Evolutionary conservation across 1,139 yeast species (phyloP).

Genomic region (Arxiozyma telluris): DNA sequence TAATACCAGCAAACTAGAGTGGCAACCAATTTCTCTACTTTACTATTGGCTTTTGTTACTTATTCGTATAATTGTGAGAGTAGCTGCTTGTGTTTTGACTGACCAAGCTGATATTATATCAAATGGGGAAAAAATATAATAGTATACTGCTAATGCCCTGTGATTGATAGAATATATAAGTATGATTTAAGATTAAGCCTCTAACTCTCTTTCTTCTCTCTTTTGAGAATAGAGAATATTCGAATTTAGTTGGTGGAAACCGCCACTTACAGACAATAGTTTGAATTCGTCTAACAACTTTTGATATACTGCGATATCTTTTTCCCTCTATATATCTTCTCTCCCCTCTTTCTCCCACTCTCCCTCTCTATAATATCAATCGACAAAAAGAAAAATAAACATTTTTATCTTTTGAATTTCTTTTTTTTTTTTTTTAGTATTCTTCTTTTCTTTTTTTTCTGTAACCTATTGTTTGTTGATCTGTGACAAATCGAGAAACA

Average conservation of each 20-base stretch:
- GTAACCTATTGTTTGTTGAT: background rate
- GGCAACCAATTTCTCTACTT: no score
- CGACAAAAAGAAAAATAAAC: background rate
- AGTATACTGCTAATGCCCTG: no score
- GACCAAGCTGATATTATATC: background rate
- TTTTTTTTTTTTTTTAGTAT: no score
- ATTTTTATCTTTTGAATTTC: background rate
- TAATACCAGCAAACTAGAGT: no score
- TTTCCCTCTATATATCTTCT: background rate
- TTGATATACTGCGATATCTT: background rate
- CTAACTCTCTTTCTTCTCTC: background rate
- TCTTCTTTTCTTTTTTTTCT: background rate
- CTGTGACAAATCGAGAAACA: background rate
- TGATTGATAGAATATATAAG: background rate
- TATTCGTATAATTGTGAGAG: no score
- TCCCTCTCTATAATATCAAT: background rate
- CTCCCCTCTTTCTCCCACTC: background rate
- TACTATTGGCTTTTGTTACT: background rate
- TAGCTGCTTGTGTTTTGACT: background rate
- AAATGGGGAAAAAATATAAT: background rate
- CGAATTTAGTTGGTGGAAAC: background rate
- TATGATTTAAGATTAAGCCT: background rate
- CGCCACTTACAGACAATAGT: background rate
- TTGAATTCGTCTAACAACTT: no score
- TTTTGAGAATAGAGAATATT: background rate